Conservation (phyloP, 2,329 filamentous ascomycete genomes). For the Pseudogymnoascus sp. region DNA sequence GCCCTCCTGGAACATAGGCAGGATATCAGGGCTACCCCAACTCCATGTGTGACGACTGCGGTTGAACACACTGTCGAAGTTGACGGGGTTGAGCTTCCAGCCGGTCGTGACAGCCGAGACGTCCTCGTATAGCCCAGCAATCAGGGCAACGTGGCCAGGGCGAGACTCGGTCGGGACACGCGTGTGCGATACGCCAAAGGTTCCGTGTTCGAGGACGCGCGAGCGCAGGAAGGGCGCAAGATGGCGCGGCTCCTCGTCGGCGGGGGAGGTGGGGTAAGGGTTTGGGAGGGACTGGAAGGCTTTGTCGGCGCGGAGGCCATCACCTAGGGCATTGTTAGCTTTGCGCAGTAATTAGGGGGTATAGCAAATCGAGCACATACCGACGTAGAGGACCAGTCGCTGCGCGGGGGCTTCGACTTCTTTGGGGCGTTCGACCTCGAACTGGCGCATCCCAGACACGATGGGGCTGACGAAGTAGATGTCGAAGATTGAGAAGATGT, state of each 20-base stretch:
- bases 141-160: conserved; percentile 92
- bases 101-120: conserved; percentile 95
- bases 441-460: conserved; percentile 87
- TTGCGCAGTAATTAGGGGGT: conserved; percentile 5
- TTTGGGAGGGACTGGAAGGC: conserved; percentile 91
- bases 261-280: conserved; percentile 62
- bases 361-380: conserved; percentile 39
- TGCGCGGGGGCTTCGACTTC: conserved; percentile 69
- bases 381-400: conserved; percentile 86
- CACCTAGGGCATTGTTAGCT: conserved; percentile 44
- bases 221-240: conserved; percentile 89
- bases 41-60: conserved; percentile 95
- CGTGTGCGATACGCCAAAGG: conserved; percentile 95
- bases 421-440: conserved; percentile 56
- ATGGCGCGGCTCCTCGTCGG: conserved; percentile 64
- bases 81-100: conserved; percentile 96
- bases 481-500: conserved; percentile 94
- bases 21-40: conserved; percentile 95
- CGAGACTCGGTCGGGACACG: conserved; percentile 94
- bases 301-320: conserved; percentile 94
- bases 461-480: conserved; percentile 98
- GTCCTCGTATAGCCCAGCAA: conserved; percentile 94
- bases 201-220: conserved; percentile 78
- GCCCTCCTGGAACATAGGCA: conserved; percentile 96
- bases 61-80: conserved; percentile 99